These are phyloP conservation scores for Mycena vulgaris DNA, from an alignment of 768 basidiomycete genomes.

Conservation along the genomic window DNA sequence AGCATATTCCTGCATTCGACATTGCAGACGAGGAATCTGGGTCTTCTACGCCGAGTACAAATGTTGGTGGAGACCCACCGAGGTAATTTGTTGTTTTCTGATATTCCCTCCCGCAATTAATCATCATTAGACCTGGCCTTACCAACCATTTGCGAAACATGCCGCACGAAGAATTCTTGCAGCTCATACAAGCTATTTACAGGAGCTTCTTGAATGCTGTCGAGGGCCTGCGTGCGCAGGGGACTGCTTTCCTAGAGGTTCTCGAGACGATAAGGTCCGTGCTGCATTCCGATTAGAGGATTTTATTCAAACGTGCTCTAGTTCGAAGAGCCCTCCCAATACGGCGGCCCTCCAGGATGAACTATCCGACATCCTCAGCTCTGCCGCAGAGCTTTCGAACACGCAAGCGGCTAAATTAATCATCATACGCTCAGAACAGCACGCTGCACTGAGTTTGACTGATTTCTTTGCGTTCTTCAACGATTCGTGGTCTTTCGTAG, in stretches of 20 bases:
- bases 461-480: constrained; percentile 89
- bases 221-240: constrained; percentile 77
- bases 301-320: constrained; percentile 40
- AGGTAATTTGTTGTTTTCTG: constrained; percentile 22
- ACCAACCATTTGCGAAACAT: constrained; percentile 74
- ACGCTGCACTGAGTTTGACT: constrained; percentile 77
- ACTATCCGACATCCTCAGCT: constrained; percentile 81
- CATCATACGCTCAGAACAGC: constrained; percentile 82
- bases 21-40: constrained; percentile 63
- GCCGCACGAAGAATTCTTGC: constrained; percentile 78
- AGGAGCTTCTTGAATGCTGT: constrained; percentile 74
- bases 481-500: constrained; percentile 91
- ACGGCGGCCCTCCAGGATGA: constrained; percentile 72
- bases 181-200: constrained; percentile 74
- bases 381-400: constrained; percentile 90
- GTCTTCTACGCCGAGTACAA: constrained; percentile 34
- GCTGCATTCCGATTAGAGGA: neutral
- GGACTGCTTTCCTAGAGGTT: constrained; percentile 69
- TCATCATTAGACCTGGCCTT: constrained; percentile 57
- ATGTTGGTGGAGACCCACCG: constrained; percentile 10
- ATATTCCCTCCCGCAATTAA: neutral
- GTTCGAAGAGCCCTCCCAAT: constrained; percentile 57
- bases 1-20: constrained; percentile 65
- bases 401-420: constrained; percentile 87
- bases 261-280: constrained; percentile 62